Evolutionary conservation across 2,329 filamentous ascomycete genomes (phyloP).

Genomic region (Diplodia scrobiculata): DNA sequence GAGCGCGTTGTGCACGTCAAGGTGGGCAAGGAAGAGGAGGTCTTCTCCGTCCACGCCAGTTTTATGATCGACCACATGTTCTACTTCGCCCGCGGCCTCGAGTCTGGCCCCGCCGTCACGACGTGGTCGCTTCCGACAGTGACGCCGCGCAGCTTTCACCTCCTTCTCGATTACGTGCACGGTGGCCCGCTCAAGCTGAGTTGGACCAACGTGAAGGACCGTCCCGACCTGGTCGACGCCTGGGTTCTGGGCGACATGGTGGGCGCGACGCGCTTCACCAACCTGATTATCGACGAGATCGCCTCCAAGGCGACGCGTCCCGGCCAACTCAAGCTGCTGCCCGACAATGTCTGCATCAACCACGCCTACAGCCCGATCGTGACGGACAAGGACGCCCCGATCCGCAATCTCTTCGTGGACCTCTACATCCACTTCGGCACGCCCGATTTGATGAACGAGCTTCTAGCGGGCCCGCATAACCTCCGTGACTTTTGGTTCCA

Average conservation of each 20-base stretch:
- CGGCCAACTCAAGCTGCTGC: not conserved
- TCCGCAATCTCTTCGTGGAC: conserved; percentile 11
- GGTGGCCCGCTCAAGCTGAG: not conserved
- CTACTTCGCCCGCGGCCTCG: conserved; percentile 2
- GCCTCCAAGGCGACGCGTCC: not conserved
- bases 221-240: conserved; percentile 2
- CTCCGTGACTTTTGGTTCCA: not conserved
- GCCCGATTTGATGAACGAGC: not conserved
- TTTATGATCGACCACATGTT: not conserved
- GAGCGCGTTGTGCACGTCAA: conserved; percentile 10
- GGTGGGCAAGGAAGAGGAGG: not conserved
- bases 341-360: not conserved
- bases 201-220: conserved; percentile 6
- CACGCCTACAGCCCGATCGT: not conserved
- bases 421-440: conserved; percentile 16
- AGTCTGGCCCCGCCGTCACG: not conserved
- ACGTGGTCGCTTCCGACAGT: not conserved
- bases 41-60: conserved; percentile 3
- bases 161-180: conserved; percentile 2
- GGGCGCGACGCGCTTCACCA: not conserved
- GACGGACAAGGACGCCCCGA: not conserved
- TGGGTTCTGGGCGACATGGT: not conserved
- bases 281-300: not conserved
- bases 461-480: not conserved
- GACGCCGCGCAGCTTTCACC: not conserved